Percentiles rank a stretch among this genome's conserved stretches.
Conservation (phyloP, 495 filamentous ascomycete genomes). For the Penicillium canescens region DNA sequence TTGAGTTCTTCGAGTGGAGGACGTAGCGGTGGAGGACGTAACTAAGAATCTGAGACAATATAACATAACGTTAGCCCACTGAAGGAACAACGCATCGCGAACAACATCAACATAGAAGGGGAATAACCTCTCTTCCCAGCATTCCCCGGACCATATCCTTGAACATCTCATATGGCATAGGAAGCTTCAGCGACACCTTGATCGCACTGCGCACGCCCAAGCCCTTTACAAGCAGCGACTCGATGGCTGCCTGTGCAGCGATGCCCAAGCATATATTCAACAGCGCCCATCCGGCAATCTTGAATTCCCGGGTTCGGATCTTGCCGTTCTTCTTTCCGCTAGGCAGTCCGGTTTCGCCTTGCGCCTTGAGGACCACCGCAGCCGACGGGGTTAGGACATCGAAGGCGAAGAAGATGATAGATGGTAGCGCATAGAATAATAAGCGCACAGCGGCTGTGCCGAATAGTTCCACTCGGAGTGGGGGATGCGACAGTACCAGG, state of each 20-base stretch:
- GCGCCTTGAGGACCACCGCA: slow-evolving; percentile 66
- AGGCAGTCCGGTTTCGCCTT: slow-evolving; percentile 64
- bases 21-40: slow-evolving; percentile 75
- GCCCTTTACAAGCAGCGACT: slow-evolving; percentile 51
- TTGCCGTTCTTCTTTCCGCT: slow-evolving; percentile 48
- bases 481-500: slow-evolving; percentile 72
- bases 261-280: slow-evolving; percentile 66
- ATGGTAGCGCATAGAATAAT: slow-evolving; percentile 72
- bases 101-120: background rate
- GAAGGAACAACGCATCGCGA: background rate
- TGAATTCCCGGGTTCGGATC: slow-evolving; percentile 32
- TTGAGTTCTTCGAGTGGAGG: slow-evolving; percentile 54
- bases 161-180: slow-evolving; percentile 60
- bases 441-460: slow-evolving; percentile 67
- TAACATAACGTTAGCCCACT: slow-evolving; percentile 1
- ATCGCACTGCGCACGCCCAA: slow-evolving; percentile 56
- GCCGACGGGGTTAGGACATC: slow-evolving; percentile 69
- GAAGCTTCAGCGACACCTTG: slow-evolving; percentile 56
- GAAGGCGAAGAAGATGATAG: slow-evolving; percentile 70
- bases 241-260: slow-evolving; percentile 56
- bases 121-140: slow-evolving; percentile 54
- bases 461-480: slow-evolving; percentile 73
- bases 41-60: slow-evolving; percentile 39
- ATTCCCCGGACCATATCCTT: slow-evolving; percentile 54
- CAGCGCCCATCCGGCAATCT: slow-evolving; percentile 55